These are phyloP conservation scores for Yamadazyma phyllophila DNA, from an alignment of 805 yeast species.

Conservation along the genomic window DNA sequence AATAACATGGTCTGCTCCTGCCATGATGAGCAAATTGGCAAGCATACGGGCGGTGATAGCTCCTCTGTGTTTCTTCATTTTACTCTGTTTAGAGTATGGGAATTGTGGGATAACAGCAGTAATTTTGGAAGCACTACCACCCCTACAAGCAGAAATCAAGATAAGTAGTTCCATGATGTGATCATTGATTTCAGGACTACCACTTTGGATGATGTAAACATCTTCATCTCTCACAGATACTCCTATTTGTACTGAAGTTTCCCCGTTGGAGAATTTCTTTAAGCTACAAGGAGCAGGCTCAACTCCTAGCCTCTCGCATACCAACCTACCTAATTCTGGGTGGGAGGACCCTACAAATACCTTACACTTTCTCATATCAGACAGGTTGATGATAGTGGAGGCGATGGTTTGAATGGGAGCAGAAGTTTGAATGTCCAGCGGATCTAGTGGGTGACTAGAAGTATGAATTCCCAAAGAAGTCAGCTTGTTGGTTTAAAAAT, in stretches of 20 bases:
- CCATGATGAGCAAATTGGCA: conserved; percentile 92
- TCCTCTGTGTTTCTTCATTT: conserved; percentile 98
- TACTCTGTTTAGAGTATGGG: conserved; percentile 95
- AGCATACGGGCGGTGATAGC: conserved; percentile 98
- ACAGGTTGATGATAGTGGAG: neutral
- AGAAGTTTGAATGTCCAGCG: neutral
- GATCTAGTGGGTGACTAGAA: neutral
- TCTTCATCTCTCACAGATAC: conserved; percentile 96
- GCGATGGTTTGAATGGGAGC: neutral
- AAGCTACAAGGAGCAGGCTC: conserved; percentile 91
- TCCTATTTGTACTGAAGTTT: conserved; percentile 93
- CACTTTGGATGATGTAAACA: conserved; percentile 87
- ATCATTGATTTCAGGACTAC: conserved; percentile 85
- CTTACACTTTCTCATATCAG: conserved; percentile 88
- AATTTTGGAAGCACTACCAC: conserved; percentile 97
- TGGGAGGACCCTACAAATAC: conserved; percentile 96
- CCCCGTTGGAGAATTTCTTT: conserved; percentile 94
- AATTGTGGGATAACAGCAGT: conserved; percentile 97
- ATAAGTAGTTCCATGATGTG: conserved; percentile 95
- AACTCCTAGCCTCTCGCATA: conserved; percentile 87
- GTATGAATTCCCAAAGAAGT: neutral
- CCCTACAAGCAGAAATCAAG: conserved; percentile 91
- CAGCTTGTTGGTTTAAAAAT: conserved; percentile 1
- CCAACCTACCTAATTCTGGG: conserved; percentile 87
- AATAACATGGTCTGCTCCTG: conserved; percentile 98